Conservation (phyloP, 495 filamentous ascomycete genomes). For the Podospora appendiculata region DNA sequence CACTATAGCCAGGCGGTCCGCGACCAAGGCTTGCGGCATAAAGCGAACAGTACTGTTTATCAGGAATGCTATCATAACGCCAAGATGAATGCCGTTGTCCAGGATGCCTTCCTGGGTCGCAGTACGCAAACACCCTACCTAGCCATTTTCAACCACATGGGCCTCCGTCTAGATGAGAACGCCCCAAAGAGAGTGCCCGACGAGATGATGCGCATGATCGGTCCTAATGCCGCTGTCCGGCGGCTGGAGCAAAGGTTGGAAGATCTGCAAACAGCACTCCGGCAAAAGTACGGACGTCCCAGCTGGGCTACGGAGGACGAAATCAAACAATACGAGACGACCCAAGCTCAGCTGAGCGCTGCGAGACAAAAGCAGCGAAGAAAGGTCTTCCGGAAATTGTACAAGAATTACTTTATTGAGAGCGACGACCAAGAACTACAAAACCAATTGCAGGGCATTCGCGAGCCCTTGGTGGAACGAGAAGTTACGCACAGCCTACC, state of each 20-base stretch:
- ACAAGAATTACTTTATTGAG: conserved; percentile 3
- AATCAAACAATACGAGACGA: conserved; percentile 2
- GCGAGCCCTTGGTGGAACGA: conserved; percentile 1
- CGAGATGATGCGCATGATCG: conserved; percentile 10
- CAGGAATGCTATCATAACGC: conserved; percentile 10
- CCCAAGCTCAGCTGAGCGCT: conserved; percentile 2
- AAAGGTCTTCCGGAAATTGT: conserved; percentile 2
- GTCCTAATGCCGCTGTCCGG: conserved; percentile 6
- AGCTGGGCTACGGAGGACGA: conserved; percentile 1
- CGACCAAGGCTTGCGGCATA: conserved; percentile 7
- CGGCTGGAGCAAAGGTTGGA: conserved; percentile 4
- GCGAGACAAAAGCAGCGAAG: conserved; percentile 8
- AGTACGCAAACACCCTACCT: conserved; percentile 10
- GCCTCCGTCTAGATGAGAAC: conserved; percentile 7
- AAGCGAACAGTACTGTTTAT: conserved; percentile 9
- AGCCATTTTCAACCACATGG: conserved; percentile 9
- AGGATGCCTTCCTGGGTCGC: conserved; percentile 13
- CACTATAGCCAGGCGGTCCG: conserved; percentile 7
- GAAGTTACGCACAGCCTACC: conserved; percentile 2
- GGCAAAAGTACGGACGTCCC: conserved; percentile 2
- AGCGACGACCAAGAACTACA: conserved; percentile 9
- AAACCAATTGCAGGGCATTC: conserved; percentile 6
- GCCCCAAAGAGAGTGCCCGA: conserved; percentile 10
- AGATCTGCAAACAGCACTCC: conserved; percentile 3
- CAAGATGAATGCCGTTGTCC: conserved; percentile 12